phyloP scores from a whole-genome alignment of 768 basidiomycete species.

The Lactifluus subvellereus region DNA sequence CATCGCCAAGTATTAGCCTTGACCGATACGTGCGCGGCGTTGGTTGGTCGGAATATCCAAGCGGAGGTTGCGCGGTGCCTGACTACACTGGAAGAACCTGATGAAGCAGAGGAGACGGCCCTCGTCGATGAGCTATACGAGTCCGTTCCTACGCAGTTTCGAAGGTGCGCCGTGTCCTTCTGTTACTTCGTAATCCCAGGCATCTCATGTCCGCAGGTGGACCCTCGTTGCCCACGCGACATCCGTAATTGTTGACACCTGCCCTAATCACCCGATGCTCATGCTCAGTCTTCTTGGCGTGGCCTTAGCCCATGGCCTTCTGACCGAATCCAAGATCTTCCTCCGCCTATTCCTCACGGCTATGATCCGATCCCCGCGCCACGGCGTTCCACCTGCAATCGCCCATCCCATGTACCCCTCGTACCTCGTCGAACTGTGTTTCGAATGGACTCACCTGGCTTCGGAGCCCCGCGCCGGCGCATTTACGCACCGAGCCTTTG shows the following conservation, averaged over 20 bases:
- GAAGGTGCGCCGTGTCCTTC: slow-evolving; percentile 37
- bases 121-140: slow-evolving; percentile 43
- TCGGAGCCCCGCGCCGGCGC: neutral
- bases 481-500: slow-evolving; percentile 30
- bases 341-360: slow-evolving; percentile 39
- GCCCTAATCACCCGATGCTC: slow-evolving; percentile 45
- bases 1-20: slow-evolving; percentile 33
- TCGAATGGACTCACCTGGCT: slow-evolving; percentile 10
- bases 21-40: slow-evolving; percentile 41
- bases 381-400: slow-evolving; percentile 9
- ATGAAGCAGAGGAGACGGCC: slow-evolving; percentile 27
- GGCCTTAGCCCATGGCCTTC: slow-evolving; percentile 40
- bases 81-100: slow-evolving; percentile 27
- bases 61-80: slow-evolving; percentile 24
- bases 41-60: slow-evolving; percentile 45
- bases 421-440: slow-evolving; percentile 17
- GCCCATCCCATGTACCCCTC: slow-evolving; percentile 16
- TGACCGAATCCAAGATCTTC: slow-evolving; percentile 39
- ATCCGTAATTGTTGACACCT: slow-evolving; percentile 40
- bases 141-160: slow-evolving; percentile 44
- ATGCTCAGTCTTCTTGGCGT: slow-evolving; percentile 45
- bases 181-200: neutral
- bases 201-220: slow-evolving; percentile 33
- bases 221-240: slow-evolving; percentile 50
- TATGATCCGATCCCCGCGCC: slow-evolving; percentile 32